Evolutionary conservation across 1,284 basidiomycete species (phyloP).

Genomic region (Kalmanozyma brasiliensis): DNA sequence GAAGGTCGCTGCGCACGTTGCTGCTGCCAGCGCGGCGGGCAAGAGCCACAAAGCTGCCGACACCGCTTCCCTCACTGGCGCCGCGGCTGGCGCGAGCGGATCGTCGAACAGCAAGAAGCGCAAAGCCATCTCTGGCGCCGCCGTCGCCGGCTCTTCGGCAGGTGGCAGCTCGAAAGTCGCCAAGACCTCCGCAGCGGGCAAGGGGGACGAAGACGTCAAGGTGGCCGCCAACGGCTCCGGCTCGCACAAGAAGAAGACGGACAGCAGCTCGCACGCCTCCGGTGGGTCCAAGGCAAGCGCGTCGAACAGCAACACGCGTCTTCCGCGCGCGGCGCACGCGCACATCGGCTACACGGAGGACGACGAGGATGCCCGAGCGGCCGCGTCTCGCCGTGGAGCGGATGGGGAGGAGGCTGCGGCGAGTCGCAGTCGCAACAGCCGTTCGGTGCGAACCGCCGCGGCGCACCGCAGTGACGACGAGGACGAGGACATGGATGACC

Average conservation of each 20-base stretch:
- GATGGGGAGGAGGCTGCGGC: conserved; percentile 23
- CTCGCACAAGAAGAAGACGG: conserved; percentile 43
- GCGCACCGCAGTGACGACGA: conserved; percentile 45
- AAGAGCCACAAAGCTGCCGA: conserved; percentile 41
- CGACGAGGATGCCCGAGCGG: conserved; percentile 37
- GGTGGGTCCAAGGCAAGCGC: conserved; percentile 19
- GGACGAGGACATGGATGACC: conserved; percentile 42
- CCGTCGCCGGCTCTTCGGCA: conserved; percentile 10
- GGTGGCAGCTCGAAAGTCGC: conserved; percentile 28
- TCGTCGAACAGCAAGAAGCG: conserved; percentile 47
- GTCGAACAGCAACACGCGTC: conserved; percentile 38
- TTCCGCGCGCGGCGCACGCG: conserved; percentile 44
- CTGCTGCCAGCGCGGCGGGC: conserved; percentile 19
- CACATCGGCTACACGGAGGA: conserved; percentile 42
- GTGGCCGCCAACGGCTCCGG: conserved; percentile 33
- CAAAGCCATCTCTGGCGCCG: conserved; percentile 33
- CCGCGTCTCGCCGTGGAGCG: conserved; percentile 25
- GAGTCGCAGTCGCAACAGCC: conserved; percentile 31
- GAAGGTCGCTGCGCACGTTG: conserved; percentile 29
- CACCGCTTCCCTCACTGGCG: conserved; percentile 16
- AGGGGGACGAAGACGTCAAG: conserved; percentile 48
- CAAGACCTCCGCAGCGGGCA: conserved; percentile 27
- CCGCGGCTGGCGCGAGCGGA: conserved; percentile 12
- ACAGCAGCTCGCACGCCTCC: conserved; percentile 13
- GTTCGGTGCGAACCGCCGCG: conserved; percentile 29